Evolutionary conservation across 1,284 basidiomycete genomes (phyloP), one percentile per base, ranked within the genome.

Genomic region (Microbotryum saponariae): DNA sequence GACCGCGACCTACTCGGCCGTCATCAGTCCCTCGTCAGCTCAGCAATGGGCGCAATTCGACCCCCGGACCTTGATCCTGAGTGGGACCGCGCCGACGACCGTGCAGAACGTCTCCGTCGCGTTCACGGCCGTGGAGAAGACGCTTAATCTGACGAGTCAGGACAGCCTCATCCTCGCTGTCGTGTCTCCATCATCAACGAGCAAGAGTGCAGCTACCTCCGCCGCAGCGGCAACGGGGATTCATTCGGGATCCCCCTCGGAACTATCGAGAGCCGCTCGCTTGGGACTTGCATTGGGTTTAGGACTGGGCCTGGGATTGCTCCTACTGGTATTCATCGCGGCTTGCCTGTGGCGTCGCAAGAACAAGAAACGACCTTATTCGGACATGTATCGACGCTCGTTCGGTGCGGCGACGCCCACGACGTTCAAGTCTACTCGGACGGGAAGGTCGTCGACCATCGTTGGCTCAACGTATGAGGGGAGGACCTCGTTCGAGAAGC

Each of bases 261-360:
- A 64, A 7, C 67, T 67, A 16, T 66, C 64, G 6, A 60, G 61
- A n/a, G 53, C 60, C 18, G 63, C 62, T 2, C 63, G 65, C 50
- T 67, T 72, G 25, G 70, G 66, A 0, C 46, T 73, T 7, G 71
- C 67, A 1, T 62, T 70, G 6, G 62, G 66, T 6, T 59, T 73
- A n/a, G 71, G 71, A 6, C 42, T 70, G 4, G 56, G 67, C 25
- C 57, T 60, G 6, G 61, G 58, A 2, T 57, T 69, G 3, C 23
- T 68, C 31, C 62, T 72, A 5, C 59, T 72, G 23, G 60, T 51
- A 1, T 42, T 70, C 5, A 51, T 71, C 29, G 45, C 62, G 37
- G 60, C 62, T 53, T 69, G 65, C 54, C 67, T 66, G 60, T 51
- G 25, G n/a, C 48, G 63, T 21, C 25, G 45, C 29, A 25, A 16